Percentiles rank a stretch among this genome's conserved stretches.
These are phyloP conservation scores for Flaveria brownii DNA, from an alignment of 129 eudicot genomes.

Conservation along the genomic window DNA sequence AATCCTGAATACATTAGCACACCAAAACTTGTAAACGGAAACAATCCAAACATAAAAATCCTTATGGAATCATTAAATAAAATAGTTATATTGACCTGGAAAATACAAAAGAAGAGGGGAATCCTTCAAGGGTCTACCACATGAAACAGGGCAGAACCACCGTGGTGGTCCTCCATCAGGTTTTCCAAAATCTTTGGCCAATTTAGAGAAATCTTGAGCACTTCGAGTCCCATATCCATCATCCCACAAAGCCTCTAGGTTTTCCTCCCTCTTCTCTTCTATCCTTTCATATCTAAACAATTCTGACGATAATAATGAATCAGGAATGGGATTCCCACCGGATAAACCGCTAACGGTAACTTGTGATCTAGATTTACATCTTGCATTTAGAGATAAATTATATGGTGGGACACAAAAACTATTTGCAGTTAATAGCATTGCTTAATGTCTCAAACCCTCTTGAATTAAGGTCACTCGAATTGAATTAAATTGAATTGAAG, in stretches of 20 bases:
- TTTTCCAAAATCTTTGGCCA: slow-evolving; percentile 48
- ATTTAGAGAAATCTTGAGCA: slow-evolving; percentile 61
- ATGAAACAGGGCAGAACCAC: slow-evolving; percentile 80
- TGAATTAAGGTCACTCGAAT: too few relatives aligned
- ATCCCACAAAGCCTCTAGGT: slow-evolving; percentile 70
- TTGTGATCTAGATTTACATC: slow-evolving; percentile 34
- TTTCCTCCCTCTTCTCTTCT: slow-evolving; percentile 28
- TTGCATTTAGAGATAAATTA: slow-evolving; percentile 33
- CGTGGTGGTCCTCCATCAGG: slow-evolving; percentile 86
- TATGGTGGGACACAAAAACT: slow-evolving; percentile 38
- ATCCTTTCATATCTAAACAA: slow-evolving; percentile 25
- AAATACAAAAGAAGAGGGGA: slow-evolving; percentile 79
- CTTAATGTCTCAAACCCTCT: not conserved
- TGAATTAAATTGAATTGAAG: not conserved
- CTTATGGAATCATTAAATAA: slow-evolving; percentile 4
- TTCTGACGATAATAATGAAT: slow-evolving; percentile 27
- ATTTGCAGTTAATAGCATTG: slow-evolving; percentile 32
- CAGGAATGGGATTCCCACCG: slow-evolving; percentile 28
- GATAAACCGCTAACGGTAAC: slow-evolving; percentile 40
- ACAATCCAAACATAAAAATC: not conserved
- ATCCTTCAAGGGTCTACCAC: slow-evolving; percentile 60
- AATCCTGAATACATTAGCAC: slow-evolving; percentile 40
- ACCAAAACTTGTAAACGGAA: not conserved
- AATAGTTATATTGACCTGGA: slow-evolving; percentile 53
- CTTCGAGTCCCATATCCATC: slow-evolving; percentile 72